Percentiles rank a stretch among this genome's conserved stretches.
phyloP scores from a whole-genome alignment of 805 yeast species.

The Wickerhamomyces strasburgensis region DNA sequence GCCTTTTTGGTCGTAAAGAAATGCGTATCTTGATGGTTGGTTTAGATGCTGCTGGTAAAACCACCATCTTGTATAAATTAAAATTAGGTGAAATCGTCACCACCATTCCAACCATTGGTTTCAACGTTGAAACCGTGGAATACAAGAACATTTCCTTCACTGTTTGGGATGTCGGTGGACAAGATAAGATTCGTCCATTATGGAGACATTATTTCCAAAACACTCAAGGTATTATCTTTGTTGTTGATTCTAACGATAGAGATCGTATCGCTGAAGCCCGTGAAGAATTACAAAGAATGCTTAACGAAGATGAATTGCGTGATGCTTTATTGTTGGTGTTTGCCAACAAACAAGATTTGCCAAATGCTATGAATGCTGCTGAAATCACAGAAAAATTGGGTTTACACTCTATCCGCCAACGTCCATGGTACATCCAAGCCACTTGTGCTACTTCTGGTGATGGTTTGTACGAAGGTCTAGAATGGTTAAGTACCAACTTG shows the following conservation, averaged over 20 bases:
- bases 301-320: conserved; percentile 96
- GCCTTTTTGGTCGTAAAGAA: conserved; percentile 95
- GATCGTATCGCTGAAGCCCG: conserved; percentile 97
- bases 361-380: conserved; percentile 98
- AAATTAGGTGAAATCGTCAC: conserved; percentile 95
- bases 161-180: conserved; percentile 99
- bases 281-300: conserved; percentile 97
- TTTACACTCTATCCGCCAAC: conserved; percentile 93
- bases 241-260: conserved; percentile 96
- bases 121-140: conserved; percentile 96
- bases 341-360: conserved; percentile 98
- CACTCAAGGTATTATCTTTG: conserved; percentile 97
- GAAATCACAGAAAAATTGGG: conserved; percentile 97
- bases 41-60: conserved; percentile 97
- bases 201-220: conserved; percentile 99
- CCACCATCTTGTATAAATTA: conserved; percentile 91
- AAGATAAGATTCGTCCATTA: conserved; percentile 95
- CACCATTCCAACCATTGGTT: conserved; percentile 95
- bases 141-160: conserved; percentile 95
- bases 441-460: conserved; percentile 99
- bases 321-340: conserved; percentile 92
- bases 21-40: conserved; percentile 99
- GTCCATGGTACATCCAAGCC: conserved; percentile 99
- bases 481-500: conserved; percentile 91
- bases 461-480: conserved; percentile 96